These are phyloP conservation scores for Malus hybrid DNA, from an alignment of 331 rosid genomes.

Conservation along the genomic window DNA sequence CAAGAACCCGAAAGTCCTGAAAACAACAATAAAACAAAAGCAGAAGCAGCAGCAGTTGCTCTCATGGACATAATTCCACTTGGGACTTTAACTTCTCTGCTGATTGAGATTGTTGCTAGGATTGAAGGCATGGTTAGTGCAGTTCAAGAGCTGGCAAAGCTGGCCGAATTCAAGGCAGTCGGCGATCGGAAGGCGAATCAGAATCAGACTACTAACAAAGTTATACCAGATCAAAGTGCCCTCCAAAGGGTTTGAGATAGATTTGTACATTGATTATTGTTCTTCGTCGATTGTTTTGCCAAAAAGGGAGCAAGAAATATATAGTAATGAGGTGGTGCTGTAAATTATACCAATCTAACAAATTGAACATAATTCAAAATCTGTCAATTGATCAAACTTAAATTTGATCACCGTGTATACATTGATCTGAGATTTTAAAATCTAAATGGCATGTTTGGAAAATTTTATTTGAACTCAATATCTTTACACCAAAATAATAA, in stretches of 20 bases:
- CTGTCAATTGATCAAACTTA: neutral
- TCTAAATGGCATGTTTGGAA: too few relatives aligned
- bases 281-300: neutral
- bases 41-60: neutral
- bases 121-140: slow-evolving; percentile 50
- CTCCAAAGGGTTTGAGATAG: neutral
- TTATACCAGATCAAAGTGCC: neutral
- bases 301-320: neutral
- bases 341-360: neutral
- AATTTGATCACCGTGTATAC: too few relatives aligned
- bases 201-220: slow-evolving; percentile 2
- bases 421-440: too few relatives aligned
- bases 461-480: too few relatives aligned
- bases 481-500: too few relatives aligned
- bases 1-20: neutral
- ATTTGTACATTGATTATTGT: neutral
- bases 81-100: slow-evolving; percentile 49
- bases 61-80: slow-evolving; percentile 55
- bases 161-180: slow-evolving; percentile 33
- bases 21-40: neutral
- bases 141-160: slow-evolving; percentile 46
- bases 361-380: neutral
- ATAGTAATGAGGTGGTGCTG: too few relatives aligned
- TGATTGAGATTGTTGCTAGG: slow-evolving; percentile 41
- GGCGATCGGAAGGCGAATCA: slow-evolving; percentile 22